Evolutionary conservation across 2,329 filamentous ascomycete species (phyloP), one percentile per base, ranked within the genome.

Genomic region (Blumeria graminis): DNA sequence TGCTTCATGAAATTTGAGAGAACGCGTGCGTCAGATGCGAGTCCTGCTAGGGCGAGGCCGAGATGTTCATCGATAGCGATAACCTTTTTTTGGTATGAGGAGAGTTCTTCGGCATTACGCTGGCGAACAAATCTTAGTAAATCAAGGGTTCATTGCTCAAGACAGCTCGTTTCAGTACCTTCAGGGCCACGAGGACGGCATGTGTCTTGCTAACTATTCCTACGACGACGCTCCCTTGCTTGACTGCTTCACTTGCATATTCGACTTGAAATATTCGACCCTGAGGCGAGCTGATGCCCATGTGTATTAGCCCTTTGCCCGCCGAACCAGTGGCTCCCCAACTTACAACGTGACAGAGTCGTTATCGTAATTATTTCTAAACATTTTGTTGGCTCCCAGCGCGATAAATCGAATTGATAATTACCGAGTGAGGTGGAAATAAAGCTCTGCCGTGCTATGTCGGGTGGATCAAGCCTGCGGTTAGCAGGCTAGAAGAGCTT

Each of bases 1-100:
- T 94, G 88, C 76, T 95, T 96, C 90, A 98, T 96, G 76, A 95
- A 98, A 80, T 98, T 98, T 76, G 89, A 95, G 65, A 98, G 88
- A 65, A 98, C 92, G 67, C 92, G 92, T 68, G 90, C 92, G 71
- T 98, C 92, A 58, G 90, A 95, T 63, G 92, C 92, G 60, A 98
- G 86, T 65, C 92, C 92, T 63, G 92, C 92, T 66, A 98, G 93
- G 66, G 90, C 88, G 66, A 98, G 82, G 63, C 89, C 92, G 65
- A 92, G 83, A 71, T 98, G 92, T 66, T 90, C 86, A 71, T 98
- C 92, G 72, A 98, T 83, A 65, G 83, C 80, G 71, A 98, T 95
- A 68, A 98, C 82, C 76, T 98, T 98, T 79, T 95, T 95, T 74
- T 98, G 92, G 78, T 98, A 98, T 55, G 92, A 96, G 60, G 92